These are phyloP conservation scores for Gloeophyllum trabeum DNA, from an alignment of 768 basidiomycete species.

Conservation along the genomic window DNA sequence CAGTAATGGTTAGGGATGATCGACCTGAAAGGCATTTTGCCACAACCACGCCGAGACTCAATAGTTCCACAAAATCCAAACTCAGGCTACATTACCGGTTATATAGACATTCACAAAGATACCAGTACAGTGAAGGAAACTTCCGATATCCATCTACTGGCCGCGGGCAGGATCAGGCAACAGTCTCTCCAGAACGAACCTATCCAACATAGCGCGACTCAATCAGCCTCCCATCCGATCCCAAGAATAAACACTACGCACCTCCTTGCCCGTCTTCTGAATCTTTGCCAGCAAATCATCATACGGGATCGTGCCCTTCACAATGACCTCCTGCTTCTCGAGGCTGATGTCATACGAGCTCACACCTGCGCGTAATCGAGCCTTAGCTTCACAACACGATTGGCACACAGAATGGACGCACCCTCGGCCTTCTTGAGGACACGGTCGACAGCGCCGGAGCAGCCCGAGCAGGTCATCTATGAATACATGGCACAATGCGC, in stretches of 20 bases:
- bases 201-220: conserved; percentile 6
- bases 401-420: conserved; percentile 14
- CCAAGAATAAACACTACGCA: conserved; percentile 16
- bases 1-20: too few species aligned
- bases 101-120: too few species aligned
- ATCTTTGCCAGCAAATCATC: conserved; percentile 63
- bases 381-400: not conserved
- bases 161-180: too few species aligned
- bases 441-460: conserved; percentile 72
- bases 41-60: too few species aligned
- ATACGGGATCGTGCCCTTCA: conserved; percentile 48
- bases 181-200: conserved; percentile 35
- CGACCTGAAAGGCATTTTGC: too few species aligned
- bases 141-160: too few species aligned
- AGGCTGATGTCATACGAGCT: conserved; percentile 49
- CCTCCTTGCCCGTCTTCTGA: conserved; percentile 90
- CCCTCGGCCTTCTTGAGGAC: conserved; percentile 62
- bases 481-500: conserved; percentile 5
- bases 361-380: conserved; percentile 32
- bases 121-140: too few species aligned
- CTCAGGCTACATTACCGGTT: too few species aligned
- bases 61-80: too few species aligned
- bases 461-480: conserved; percentile 83
- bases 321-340: conserved; percentile 61
- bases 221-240: not conserved